A percentile compares a stretch with the other conserved stretches of the same genome.
Conservation (phyloP, 495 filamentous ascomycete species). For the Bacidia rubella region DNA sequence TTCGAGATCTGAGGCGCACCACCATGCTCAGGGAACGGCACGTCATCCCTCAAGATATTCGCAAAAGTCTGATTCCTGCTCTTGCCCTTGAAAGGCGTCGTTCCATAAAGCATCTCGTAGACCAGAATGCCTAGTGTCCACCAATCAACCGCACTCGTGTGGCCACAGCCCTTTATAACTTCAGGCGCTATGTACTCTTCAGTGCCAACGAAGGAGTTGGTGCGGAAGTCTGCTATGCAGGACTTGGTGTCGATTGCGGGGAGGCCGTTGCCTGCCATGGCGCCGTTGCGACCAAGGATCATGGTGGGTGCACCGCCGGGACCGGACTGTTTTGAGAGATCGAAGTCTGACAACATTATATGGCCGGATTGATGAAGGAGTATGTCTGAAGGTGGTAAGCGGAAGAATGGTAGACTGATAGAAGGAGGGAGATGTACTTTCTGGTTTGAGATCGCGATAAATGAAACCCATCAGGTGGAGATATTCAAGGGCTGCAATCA, state of each 20-base stretch:
- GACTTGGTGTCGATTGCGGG: constrained; percentile 97
- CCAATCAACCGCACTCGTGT: constrained; percentile 98
- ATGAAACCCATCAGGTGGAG: constrained; percentile 99
- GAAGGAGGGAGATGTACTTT: constrained; percentile 45
- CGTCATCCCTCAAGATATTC: constrained; percentile 91
- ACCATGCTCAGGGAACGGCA: constrained; percentile 80
- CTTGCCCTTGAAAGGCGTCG: constrained; percentile 98
- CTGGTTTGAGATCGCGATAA: constrained; percentile 93
- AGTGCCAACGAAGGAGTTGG: constrained; percentile 95
- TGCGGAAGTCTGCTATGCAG: constrained; percentile 95
- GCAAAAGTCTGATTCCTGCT: constrained; percentile 96
- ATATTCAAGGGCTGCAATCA: constrained; percentile 95
- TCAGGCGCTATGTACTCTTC: constrained; percentile 98
- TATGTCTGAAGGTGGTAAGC: constrained; percentile 49
- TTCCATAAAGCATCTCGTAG: constrained; percentile 98
- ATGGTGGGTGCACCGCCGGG: constrained; percentile 92
- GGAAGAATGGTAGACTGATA: background rate
- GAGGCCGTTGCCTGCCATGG: constrained; percentile 56
- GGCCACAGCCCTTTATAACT: constrained; percentile 95
- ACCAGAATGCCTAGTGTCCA: constrained; percentile 96
- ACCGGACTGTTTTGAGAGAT: constrained; percentile 94
- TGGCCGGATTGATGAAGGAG: constrained; percentile 95
- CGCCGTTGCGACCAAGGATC: constrained; percentile 80
- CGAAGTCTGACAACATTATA: constrained; percentile 99
- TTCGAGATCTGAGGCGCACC: constrained; percentile 77